Percentiles rank a stretch among this genome's conserved stretches.
These are phyloP conservation scores for Purpureocillium lavendulum DNA, from an alignment of 2,329 filamentous ascomycete species.

Conservation along the genomic window DNA sequence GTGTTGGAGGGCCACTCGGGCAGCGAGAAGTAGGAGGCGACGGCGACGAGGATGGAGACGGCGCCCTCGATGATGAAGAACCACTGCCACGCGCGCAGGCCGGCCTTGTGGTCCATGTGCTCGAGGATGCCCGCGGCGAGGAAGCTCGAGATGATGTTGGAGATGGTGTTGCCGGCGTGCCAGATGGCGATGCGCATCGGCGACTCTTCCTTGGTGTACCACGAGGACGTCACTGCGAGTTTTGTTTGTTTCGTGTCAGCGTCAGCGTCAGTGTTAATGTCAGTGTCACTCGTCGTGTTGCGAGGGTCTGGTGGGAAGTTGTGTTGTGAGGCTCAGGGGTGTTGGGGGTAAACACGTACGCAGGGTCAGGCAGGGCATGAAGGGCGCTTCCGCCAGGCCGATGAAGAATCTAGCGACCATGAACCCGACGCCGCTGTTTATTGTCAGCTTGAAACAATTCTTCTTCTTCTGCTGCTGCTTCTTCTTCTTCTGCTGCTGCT, in stretches of 20 bases:
- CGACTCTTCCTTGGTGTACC: slow-evolving; percentile 34
- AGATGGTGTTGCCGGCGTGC: slow-evolving; percentile 33
- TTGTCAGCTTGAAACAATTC: not conserved
- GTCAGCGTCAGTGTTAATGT: no score
- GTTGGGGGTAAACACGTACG: no score
- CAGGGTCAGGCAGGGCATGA: slow-evolving; percentile 39
- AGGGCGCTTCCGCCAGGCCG: slow-evolving; percentile 22
- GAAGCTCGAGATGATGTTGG: slow-evolving; percentile 34
- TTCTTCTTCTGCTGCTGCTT: no score
- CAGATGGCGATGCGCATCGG: slow-evolving; percentile 32
- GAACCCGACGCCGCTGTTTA: slow-evolving; percentile 12
- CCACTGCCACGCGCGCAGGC: slow-evolving; percentile 31
- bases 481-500: no score
- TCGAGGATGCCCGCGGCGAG: slow-evolving; percentile 33
- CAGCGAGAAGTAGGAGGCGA: slow-evolving; percentile 22
- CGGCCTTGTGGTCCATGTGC: slow-evolving; percentile 29
- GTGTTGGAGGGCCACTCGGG: slow-evolving; percentile 26
- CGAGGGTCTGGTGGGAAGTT: no score
- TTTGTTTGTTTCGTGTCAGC: no score
- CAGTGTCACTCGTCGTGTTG: no score
- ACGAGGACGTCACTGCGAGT: slow-evolving; percentile 27
- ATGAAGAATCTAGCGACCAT: slow-evolving; percentile 16
- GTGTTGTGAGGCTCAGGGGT: no score
- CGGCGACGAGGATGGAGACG: slow-evolving; percentile 20
- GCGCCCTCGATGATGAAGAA: slow-evolving; percentile 32